Percentiles rank a stretch among this genome's conserved stretches.
These are phyloP conservation scores for Conringia planisiliqua DNA, from an alignment of 345 rosid genomes.

Conservation along the genomic window DNA sequence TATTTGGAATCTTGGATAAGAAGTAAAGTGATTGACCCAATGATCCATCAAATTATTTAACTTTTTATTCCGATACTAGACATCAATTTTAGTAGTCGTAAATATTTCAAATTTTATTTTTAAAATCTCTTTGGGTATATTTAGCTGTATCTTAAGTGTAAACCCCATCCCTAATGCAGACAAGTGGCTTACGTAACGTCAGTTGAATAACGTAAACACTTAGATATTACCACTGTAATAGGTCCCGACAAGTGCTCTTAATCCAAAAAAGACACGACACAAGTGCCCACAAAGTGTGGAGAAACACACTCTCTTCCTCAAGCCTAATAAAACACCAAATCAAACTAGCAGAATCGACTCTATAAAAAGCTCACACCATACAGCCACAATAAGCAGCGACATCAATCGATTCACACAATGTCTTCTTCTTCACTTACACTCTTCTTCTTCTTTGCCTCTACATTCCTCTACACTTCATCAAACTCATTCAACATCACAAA, in stretches of 20 bases:
- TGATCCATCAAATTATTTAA: too few relatives aligned
- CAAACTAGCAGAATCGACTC: neutral
- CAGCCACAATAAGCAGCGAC: neutral
- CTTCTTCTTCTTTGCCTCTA: constrained; percentile 26
- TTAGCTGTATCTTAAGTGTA: neutral
- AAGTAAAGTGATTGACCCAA: too few relatives aligned
- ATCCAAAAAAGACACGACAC: neutral
- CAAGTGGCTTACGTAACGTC: neutral
- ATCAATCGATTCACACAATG: constrained; percentile 1
- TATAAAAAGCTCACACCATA: constrained; percentile 16
- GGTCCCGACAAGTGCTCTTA: constrained; percentile 11
- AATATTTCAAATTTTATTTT: neutral
- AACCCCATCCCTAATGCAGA: neutral
- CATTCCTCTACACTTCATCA: constrained; percentile 21
- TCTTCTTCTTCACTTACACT: constrained; percentile 18
- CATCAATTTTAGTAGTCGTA: too few relatives aligned
- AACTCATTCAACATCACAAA: constrained; percentile 65
- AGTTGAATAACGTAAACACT: neutral
- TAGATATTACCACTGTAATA: neutral
- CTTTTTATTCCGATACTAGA: too few relatives aligned
- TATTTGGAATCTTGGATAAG: neutral
- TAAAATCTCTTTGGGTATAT: neutral
- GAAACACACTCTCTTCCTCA: constrained; percentile 26
- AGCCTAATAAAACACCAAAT: neutral
- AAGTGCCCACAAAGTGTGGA: constrained; percentile 12